Evolutionary conservation across 768 basidiomycete species (phyloP).

Genomic region (Calvatia gigantea): DNA sequence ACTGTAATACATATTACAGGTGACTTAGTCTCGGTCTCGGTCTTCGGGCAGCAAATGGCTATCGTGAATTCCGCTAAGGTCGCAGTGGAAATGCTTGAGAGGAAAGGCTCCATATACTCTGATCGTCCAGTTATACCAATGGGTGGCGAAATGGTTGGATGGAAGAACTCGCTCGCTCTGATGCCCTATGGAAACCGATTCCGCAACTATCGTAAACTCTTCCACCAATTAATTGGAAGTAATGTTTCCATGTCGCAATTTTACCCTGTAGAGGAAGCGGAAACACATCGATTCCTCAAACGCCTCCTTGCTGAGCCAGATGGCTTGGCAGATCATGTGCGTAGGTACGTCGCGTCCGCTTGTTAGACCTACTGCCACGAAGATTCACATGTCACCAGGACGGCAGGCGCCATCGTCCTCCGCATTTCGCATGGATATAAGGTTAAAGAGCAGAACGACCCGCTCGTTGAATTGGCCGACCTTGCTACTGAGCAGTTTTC

Average conservation of each 20-base stretch:
- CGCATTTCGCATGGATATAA: slow-evolving; percentile 42
- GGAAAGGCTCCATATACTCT: slow-evolving; percentile 50
- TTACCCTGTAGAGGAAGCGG: slow-evolving; percentile 33
- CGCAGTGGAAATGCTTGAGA: slow-evolving; percentile 49
- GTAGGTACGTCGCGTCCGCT: slow-evolving; percentile 26
- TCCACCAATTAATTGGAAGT: slow-evolving; percentile 40
- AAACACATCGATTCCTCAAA: slow-evolving; percentile 37
- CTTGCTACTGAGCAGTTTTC: slow-evolving; percentile 36
- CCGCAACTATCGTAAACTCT: slow-evolving; percentile 36
- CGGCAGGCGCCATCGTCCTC: slow-evolving; percentile 41
- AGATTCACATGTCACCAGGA: slow-evolving; percentile 20
- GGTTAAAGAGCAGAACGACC: slow-evolving; percentile 34
- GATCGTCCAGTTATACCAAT: slow-evolving; percentile 45
- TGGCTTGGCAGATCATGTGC: slow-evolving; percentile 29
- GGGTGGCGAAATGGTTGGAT: slow-evolving; percentile 39
- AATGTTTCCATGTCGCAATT: slow-evolving; percentile 33
- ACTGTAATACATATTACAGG: slow-evolving; percentile 25
- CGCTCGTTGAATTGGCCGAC: slow-evolving; percentile 36
- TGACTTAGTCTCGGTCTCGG: slow-evolving; percentile 38
- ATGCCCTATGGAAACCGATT: slow-evolving; percentile 36
- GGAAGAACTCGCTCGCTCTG: slow-evolving; percentile 34
- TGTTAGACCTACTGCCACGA: background rate
- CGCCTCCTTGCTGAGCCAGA: slow-evolving; percentile 32
- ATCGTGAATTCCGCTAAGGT: slow-evolving; percentile 37
- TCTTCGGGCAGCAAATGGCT: slow-evolving; percentile 44